Evolutionary conservation across 768 basidiomycete species (phyloP).

Genomic region (Galerina marginata): DNA sequence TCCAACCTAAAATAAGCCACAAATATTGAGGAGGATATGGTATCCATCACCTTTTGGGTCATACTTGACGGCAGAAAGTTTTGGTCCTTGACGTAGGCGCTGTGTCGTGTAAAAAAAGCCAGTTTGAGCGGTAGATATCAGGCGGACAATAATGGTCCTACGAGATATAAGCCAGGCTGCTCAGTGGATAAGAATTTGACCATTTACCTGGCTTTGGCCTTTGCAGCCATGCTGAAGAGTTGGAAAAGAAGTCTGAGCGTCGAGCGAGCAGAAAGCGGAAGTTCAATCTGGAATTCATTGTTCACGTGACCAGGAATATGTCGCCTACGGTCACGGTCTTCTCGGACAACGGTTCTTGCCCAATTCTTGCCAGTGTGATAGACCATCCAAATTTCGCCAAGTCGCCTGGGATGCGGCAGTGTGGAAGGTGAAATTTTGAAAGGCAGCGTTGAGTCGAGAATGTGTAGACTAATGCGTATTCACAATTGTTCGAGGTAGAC

Average conservation of each 20-base stretch:
- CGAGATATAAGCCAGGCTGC: not conserved
- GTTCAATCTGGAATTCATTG: too few relatives aligned
- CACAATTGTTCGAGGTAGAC: too few relatives aligned
- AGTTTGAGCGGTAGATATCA: conserved; percentile 91
- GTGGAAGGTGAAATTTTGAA: too few relatives aligned
- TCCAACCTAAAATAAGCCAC: not conserved
- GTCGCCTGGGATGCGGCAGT: too few relatives aligned
- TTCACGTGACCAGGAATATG: too few relatives aligned
- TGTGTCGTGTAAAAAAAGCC: conserved; percentile 91
- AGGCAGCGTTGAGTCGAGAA: too few relatives aligned
- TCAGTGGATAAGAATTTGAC: not conserved
- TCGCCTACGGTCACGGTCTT: too few relatives aligned
- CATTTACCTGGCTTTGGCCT: conserved; percentile 63
- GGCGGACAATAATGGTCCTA: conserved; percentile 84
- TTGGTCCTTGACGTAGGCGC: conserved; percentile 75
- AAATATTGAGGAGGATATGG: not conserved
- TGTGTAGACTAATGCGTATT: too few relatives aligned
- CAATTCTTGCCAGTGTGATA: too few relatives aligned
- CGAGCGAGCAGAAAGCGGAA: too few relatives aligned
- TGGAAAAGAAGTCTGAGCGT: not conserved
- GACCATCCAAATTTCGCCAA: too few relatives aligned
- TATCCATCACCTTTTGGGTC: conserved; percentile 73
- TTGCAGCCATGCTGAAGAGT: conserved; percentile 56
- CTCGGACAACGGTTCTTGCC: too few relatives aligned
- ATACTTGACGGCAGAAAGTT: conserved; percentile 89